Conservation (phyloP, 2,329 filamentous ascomycete species). For the Coleophoma eucalyptorum region DNA sequence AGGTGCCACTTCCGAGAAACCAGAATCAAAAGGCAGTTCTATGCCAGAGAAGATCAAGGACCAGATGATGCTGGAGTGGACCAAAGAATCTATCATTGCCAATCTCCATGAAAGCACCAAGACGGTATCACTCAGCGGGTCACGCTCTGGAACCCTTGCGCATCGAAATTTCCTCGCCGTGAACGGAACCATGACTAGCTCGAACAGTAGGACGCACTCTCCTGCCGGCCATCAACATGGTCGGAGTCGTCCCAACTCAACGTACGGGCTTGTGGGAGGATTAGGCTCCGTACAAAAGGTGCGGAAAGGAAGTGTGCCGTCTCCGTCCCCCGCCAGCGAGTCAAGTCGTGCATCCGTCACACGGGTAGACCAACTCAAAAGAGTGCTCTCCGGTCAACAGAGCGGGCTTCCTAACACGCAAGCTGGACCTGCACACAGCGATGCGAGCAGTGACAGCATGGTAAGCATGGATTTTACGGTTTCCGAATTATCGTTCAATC, state of each 20-base stretch:
- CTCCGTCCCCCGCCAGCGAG: constrained; percentile 35
- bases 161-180: constrained; percentile 54
- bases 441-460: constrained; percentile 62
- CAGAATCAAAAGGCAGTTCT: constrained; percentile 39
- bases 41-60: constrained; percentile 67
- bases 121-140: constrained; percentile 72
- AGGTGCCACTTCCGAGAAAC: constrained; percentile 33
- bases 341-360: constrained; percentile 48
- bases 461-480: constrained; percentile 65
- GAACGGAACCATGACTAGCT: constrained; percentile 41
- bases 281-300: constrained; percentile 36
- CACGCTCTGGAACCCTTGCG: constrained; percentile 56
- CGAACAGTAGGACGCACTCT: constrained; percentile 33
- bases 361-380: constrained; percentile 61
- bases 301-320: constrained; percentile 52
- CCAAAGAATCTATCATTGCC: constrained; percentile 67
- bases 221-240: constrained; percentile 35
- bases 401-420: constrained; percentile 28
- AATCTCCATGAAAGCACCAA: constrained; percentile 66
- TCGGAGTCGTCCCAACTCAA: constrained; percentile 21
- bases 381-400: constrained; percentile 51
- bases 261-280: constrained; percentile 24
- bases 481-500: constrained; percentile 63
- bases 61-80: constrained; percentile 78
- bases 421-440: constrained; percentile 41